phyloP scores from a whole-genome alignment of 176 grass and related monocot genomes.

The Oryza meyeriana region DNA sequence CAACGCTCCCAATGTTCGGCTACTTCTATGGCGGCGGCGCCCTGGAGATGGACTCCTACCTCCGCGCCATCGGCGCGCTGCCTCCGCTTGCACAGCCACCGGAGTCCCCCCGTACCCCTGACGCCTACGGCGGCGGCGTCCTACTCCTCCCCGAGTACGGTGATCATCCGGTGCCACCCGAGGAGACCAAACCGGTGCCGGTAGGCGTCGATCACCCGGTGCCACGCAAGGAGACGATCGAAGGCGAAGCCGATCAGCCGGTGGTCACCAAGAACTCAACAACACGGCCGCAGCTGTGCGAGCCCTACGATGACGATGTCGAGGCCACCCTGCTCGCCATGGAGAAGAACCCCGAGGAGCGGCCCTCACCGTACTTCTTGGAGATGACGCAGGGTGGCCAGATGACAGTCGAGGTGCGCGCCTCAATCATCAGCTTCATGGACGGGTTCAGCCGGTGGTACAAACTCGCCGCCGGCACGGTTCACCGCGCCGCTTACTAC shows the following conservation, averaged over 20 bases:
- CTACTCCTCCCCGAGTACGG: no score
- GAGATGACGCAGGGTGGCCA: neutral
- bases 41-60: neutral
- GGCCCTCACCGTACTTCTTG: neutral
- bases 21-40: neutral
- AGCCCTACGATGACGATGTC: slow-evolving; percentile 10
- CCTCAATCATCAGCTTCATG: slow-evolving; percentile 20
- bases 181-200: no score
- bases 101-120: neutral
- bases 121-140: neutral
- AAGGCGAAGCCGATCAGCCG: neutral
- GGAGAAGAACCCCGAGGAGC: neutral
- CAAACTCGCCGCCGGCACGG: neutral
- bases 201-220: no score
- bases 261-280: neutral
- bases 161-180: neutral
- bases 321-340: slow-evolving; percentile 5
- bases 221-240: no score
- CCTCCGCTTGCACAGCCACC: neutral
- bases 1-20: neutral
- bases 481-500: slow-evolving; percentile 38
- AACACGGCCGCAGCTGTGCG: neutral
- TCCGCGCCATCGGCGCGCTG: neutral
- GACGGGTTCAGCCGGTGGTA: neutral
- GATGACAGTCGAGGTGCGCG: neutral